Base-by-base conservation (phyloP, 352 stramenopile genomes). In the Pythium grandisporangium region DNA sequence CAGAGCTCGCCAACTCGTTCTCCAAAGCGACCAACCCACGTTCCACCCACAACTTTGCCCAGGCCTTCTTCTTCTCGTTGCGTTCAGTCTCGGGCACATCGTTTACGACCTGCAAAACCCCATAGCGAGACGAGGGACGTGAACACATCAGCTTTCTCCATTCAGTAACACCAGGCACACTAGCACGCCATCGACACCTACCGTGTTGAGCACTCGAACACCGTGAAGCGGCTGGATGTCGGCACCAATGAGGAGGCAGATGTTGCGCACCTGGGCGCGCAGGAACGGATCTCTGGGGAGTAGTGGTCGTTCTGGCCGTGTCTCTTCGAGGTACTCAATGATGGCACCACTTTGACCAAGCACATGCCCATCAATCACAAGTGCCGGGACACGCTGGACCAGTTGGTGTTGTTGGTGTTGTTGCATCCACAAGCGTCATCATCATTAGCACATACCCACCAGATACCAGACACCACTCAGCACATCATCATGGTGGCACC, bases 181-280 rank as follows among this genome's bases (percentile, higher is more conserved):
- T 3, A n/a, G 37, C 10, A 22, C 14, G 2, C 29, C 25, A 16
- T 23, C 19, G n/a, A n/a, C n/a, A n/a, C n/a, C n/a, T 33, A 94
- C 58, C 41, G 79, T 76, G 12, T 77, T 49, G 42, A 93, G 53
- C 19, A 93, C 66, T 6, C 55, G 50, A 23, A 94, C 53, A 50
- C 96, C 96, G 65, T 97, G 87, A 22, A 96, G 61, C 2, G 87
- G 90, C 60, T 97, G 87, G 27, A 83, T 96, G 41, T 93, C 84
- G 27, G 76, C 80, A 52, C 88, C 92, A 21, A 97, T 80, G 32
- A 97, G 79, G 32, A 91, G 77, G 20, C 77, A 88, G 40, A 97
- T 64, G 56, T 95, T 89, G 56, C 80, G 76, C 22, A 89, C 83
- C 19, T 79, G 69, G 11, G 80, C 76, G 22, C 80, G 71, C 14